A percentile compares a stretch with the other conserved stretches of the same genome.
Evolutionary conservation across 805 yeast species (phyloP).

Genomic region (Zygosaccharomyces pseudorouxii): DNA sequence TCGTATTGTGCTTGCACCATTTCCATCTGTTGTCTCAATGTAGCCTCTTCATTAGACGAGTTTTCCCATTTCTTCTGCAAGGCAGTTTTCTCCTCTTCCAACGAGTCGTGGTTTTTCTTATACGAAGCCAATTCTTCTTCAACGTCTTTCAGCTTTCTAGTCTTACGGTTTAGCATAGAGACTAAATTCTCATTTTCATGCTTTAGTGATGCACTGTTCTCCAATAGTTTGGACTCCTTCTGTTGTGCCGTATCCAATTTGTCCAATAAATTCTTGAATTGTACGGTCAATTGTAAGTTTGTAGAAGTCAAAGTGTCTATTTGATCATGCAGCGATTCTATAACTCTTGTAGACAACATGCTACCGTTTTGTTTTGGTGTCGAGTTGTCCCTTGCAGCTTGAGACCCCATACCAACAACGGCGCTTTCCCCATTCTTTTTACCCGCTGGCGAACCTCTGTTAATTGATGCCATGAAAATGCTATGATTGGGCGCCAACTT

Average conservation of each 20-base stretch:
- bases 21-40: conserved; percentile 15
- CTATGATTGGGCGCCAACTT: conserved; percentile 28
- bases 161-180: conserved; percentile 64
- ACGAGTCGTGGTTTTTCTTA: conserved; percentile 4
- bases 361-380: conserved; percentile 5
- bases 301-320: conserved; percentile 50
- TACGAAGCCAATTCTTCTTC: conserved; percentile 41
- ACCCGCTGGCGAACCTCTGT: conserved; percentile 19
- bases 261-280: conserved; percentile 47
- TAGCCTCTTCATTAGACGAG: conserved; percentile 12
- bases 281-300: conserved; percentile 36
- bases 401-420: background rate
- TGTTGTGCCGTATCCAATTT: conserved; percentile 44
- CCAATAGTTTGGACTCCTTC: conserved; percentile 45
- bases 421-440: conserved; percentile 7
- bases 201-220: conserved; percentile 55
- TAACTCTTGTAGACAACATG: conserved; percentile 34
- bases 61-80: conserved; percentile 6
- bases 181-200: conserved; percentile 75
- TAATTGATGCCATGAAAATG: conserved; percentile 27
- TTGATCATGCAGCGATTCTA: conserved; percentile 41
- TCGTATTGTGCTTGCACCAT: conserved; percentile 25
- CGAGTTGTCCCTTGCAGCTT: background rate
- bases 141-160: conserved; percentile 60
- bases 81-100: conserved; percentile 8